A percentile compares a stretch with the other conserved stretches of the same genome.
Evolutionary conservation across 805 yeast genomes (phyloP).

Genomic region (Clavispora fructus): DNA sequence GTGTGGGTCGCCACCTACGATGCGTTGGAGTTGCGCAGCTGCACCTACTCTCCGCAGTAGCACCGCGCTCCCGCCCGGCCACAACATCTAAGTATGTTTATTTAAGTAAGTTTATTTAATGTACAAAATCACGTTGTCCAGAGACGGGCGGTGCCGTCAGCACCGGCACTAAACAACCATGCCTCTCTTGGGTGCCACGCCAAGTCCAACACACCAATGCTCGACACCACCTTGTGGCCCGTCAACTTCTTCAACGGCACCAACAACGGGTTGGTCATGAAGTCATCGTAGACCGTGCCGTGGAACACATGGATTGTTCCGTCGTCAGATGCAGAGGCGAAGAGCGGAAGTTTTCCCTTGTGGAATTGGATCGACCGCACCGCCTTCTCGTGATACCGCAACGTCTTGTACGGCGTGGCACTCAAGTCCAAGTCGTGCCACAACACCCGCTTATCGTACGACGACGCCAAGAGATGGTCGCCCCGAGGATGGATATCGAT

Average conservation of each 20-base stretch:
- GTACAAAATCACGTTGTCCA: conserved; percentile 70
- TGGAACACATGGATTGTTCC: conserved; percentile 92
- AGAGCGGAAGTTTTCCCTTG: conserved; percentile 76
- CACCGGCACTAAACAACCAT: conserved; percentile 96
- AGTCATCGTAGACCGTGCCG: conserved; percentile 91
- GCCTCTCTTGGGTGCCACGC: conserved; percentile 98
- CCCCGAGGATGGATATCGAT: conserved; percentile 96
- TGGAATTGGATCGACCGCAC: conserved; percentile 87
- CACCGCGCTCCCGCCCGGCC: too few species aligned
- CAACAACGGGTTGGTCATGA: conserved; percentile 89
- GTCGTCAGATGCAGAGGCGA: conserved; percentile 94
- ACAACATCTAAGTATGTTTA: not conserved
- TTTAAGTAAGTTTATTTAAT: not conserved
- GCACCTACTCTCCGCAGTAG: conserved; percentile 4
- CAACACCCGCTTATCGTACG: conserved; percentile 88
- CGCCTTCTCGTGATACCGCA: conserved; percentile 92
- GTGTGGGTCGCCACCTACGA: conserved; percentile 24
- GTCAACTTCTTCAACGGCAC: conserved; percentile 92
- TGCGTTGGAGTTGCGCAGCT: conserved; percentile 6
- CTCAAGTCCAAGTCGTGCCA: conserved; percentile 96
- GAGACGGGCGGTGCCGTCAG: conserved; percentile 90
- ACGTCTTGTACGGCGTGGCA: conserved; percentile 87
- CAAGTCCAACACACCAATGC: conserved; percentile 81
- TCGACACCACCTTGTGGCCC: conserved; percentile 77
- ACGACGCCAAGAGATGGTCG: conserved; percentile 86